Evolutionary conservation across 345 rosid species (phyloP).

Genomic region (Eucalyptus tenuipes): DNA sequence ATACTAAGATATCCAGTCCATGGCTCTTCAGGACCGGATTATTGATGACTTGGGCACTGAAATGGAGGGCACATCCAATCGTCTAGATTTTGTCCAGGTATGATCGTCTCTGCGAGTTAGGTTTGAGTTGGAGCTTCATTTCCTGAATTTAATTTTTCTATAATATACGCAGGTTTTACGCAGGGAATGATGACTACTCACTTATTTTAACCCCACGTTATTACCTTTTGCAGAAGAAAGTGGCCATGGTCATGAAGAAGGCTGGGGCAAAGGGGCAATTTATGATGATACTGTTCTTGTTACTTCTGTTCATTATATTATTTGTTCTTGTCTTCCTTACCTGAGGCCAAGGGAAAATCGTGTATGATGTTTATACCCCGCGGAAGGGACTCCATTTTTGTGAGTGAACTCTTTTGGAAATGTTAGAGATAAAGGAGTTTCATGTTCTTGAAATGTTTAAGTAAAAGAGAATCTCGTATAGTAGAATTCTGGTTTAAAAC

Average conservation of each 20-base stretch:
- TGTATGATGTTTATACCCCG: neutral
- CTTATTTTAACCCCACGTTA: neutral
- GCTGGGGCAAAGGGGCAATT: constrained; percentile 87
- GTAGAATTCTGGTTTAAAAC: neutral
- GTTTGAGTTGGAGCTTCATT: neutral
- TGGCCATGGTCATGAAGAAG: constrained; percentile 96
- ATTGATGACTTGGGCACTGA: constrained; percentile 70
- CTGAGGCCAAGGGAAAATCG: constrained; percentile 1
- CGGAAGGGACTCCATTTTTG: neutral
- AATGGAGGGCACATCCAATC: constrained; percentile 89
- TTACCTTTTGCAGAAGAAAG: constrained; percentile 64
- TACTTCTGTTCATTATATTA: constrained; percentile 70
- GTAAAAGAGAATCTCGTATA: neutral
- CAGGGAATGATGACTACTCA: neutral
- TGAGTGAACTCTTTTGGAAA: neutral
- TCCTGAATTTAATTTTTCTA: neutral
- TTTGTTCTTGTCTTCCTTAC: constrained; percentile 85
- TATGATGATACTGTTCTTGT: constrained; percentile 83
- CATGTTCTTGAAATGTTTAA: neutral
- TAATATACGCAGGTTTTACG: neutral
- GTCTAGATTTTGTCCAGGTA: constrained; percentile 97
- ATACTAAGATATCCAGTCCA: neutral
- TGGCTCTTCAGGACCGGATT: constrained; percentile 61
- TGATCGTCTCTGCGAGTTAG: neutral
- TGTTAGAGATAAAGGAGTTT: neutral